A percentile compares a stretch with the other conserved stretches of the same genome.
These are phyloP conservation scores for Tillandsia leiboldiana DNA, from an alignment of 176 grass and related monocot genomes.

Conservation along the genomic window DNA sequence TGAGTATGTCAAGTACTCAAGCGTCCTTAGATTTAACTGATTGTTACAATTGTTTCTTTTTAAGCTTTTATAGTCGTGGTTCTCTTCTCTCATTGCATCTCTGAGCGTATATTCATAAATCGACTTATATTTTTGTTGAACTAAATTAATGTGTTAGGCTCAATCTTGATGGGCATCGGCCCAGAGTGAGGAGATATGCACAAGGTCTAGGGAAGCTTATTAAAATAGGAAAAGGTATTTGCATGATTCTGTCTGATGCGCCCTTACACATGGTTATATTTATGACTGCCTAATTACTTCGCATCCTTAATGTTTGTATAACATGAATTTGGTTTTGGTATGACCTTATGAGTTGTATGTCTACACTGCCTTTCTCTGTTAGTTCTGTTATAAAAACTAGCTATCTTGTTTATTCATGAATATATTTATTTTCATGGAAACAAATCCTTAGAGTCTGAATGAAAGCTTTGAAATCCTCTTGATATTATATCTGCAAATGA, in stretches of 20 bases:
- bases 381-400: no score
- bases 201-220: constrained; percentile 70
- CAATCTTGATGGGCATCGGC: constrained; percentile 83
- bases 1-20: constrained; percentile 43
- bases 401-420: no score
- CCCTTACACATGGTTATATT: not conserved
- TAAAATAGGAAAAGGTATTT: constrained; percentile 88
- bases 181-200: constrained; percentile 76
- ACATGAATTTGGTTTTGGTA: no score
- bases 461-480: no score
- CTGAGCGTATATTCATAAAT: not conserved
- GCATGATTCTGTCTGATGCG: not conserved
- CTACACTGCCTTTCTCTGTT: no score
- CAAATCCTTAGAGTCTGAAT: no score
- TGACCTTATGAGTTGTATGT: no score
- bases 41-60: not conserved
- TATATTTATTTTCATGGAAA: no score
- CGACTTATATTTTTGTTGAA: not conserved
- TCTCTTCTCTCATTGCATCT: constrained; percentile 14
- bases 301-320: no score
- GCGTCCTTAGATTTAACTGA: not conserved
- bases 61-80: not conserved
- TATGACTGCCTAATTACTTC: not conserved
- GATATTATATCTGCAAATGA: no score
- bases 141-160: constrained; percentile 37